These are phyloP conservation scores for Neobulgaria alba DNA, from an alignment of 2,329 filamentous ascomycete species.

Conservation along the genomic window DNA sequence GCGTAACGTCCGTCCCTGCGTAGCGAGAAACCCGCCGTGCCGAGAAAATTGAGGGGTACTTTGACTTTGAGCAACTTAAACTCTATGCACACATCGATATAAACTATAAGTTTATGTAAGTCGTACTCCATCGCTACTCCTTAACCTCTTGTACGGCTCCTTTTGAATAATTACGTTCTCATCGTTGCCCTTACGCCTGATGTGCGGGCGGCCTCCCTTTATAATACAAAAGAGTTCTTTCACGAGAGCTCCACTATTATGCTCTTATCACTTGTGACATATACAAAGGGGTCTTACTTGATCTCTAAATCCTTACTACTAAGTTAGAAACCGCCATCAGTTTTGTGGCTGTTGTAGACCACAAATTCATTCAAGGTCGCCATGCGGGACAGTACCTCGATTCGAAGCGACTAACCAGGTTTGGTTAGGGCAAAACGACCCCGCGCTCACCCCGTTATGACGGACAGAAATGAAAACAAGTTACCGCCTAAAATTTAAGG, in stretches of 20 bases:
- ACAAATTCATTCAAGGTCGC: slow-evolving; percentile 5
- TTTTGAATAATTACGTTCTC: slow-evolving; percentile 3
- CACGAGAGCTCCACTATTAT: neutral
- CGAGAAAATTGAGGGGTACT: slow-evolving; percentile 18
- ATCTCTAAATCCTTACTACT: neutral
- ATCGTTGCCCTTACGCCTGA: slow-evolving; percentile 5
- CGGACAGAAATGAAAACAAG: too few species aligned
- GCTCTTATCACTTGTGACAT: neutral
- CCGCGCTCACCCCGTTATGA: too few species aligned
- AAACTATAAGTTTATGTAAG: slow-evolving; percentile 6
- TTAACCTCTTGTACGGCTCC: slow-evolving; percentile 3
- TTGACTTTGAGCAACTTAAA: slow-evolving; percentile 21
- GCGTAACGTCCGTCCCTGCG: slow-evolving; percentile 9
- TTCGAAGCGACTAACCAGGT: slow-evolving; percentile 1
- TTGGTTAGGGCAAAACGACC: slow-evolving; percentile 5
- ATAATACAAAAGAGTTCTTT: slow-evolving; percentile 3
- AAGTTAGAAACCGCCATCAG: slow-evolving; percentile 1
- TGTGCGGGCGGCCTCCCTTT: slow-evolving; percentile 5
- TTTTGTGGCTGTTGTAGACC: slow-evolving; percentile 1
- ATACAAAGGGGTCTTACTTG: neutral
- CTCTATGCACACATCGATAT: slow-evolving; percentile 6
- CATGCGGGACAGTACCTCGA: slow-evolving; percentile 4
- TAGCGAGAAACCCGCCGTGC: slow-evolving; percentile 9
- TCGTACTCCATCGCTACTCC: slow-evolving; percentile 4
- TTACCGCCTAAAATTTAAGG: too few species aligned